Base-by-base conservation (phyloP, 2,329 filamentous ascomycete genomes). In the Aspergillus sp. region DNA sequence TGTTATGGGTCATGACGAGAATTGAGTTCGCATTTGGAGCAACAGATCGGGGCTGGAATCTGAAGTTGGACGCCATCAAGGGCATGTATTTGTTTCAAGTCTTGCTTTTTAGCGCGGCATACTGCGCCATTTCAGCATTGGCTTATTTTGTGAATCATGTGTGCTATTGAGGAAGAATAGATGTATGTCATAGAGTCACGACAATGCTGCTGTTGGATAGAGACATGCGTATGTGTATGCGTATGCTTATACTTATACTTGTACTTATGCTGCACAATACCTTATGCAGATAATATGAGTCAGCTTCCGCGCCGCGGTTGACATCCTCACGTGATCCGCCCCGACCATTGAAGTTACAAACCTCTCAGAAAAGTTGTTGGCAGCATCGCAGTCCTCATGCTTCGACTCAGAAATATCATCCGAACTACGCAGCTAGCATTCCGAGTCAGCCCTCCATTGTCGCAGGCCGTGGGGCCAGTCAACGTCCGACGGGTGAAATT, bases 401-500 rank as follows among this genome's bases (percentile, higher is more conserved):
- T 54, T 42, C 48, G 42, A 38, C 36, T 53, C 42, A 52, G 49
- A 34, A 51, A 44, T 26, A 30, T 53, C 24, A 38, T 54, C 35
- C 47, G 47, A 43, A 45, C 39, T 35, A 31, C 42, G 41, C 47
- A 41, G 42, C 32, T 44, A 22, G 40, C 41, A 26, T 45, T 52
- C 34, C 44, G 43, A 26, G 37, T 42, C 27, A 43, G 35, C 33
- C 43, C 43, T 36, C 37, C 39, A 34, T 42, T 41, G 26, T 30
- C 42, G 40, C 38, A 36, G 26, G 27, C 33, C 34, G 34, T 43
- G 35, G 35, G 32, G 26, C 20, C 36, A 29, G 32, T 43, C 13
- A 53, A 49, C 31, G 39, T 55, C 20, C 53, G 47, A 15, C 49
- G 51, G 44, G 54, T 58, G 35, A 57, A 47, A 32, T 48, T 57